Percentiles rank a stretch among this genome's conserved stretches.
phyloP scores from a whole-genome alignment of 495 filamentous ascomycete genomes.

The Sabuloglossum arenarium region DNA sequence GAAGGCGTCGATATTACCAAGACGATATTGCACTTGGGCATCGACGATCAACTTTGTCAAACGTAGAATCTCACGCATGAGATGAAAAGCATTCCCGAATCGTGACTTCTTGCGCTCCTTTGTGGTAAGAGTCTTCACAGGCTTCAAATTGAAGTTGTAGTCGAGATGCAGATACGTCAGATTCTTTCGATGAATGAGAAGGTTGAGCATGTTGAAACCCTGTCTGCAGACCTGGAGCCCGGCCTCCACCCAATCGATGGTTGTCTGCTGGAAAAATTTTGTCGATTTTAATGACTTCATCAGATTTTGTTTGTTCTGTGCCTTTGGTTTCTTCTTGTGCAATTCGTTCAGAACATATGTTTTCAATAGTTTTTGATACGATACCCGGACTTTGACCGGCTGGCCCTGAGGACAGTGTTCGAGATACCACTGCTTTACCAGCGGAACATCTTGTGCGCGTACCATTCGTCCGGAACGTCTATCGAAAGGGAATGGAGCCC shows the following conservation, averaged over 20 bases:
- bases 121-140: slow-evolving; percentile 94
- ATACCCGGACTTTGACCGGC: slow-evolving; percentile 95
- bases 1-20: slow-evolving; percentile 98
- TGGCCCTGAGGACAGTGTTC: slow-evolving; percentile 86
- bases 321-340: slow-evolving; percentile 85
- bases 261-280: slow-evolving; percentile 99
- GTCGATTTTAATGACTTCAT: slow-evolving; percentile 79
- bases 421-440: slow-evolving; percentile 97
- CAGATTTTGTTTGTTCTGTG: slow-evolving; percentile 84
- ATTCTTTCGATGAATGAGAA: slow-evolving; percentile 96
- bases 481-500: slow-evolving; percentile 95
- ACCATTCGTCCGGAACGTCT: slow-evolving; percentile 95
- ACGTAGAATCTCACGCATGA: slow-evolving; percentile 97
- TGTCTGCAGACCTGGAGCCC: slow-evolving; percentile 96
- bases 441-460: slow-evolving; percentile 84
- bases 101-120: slow-evolving; percentile 99
- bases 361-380: slow-evolving; percentile 96
- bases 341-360: slow-evolving; percentile 91
- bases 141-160: slow-evolving; percentile 99
- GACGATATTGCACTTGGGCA: slow-evolving; percentile 91
- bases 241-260: slow-evolving; percentile 98
- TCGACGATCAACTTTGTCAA: slow-evolving; percentile 97
- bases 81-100: slow-evolving; percentile 97
- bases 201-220: slow-evolving; percentile 98
- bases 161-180: slow-evolving; percentile 96